Evolutionary conservation across 192 early-diverging fungal genomes (phyloP).

Genomic region (Coemansia sp.): DNA sequence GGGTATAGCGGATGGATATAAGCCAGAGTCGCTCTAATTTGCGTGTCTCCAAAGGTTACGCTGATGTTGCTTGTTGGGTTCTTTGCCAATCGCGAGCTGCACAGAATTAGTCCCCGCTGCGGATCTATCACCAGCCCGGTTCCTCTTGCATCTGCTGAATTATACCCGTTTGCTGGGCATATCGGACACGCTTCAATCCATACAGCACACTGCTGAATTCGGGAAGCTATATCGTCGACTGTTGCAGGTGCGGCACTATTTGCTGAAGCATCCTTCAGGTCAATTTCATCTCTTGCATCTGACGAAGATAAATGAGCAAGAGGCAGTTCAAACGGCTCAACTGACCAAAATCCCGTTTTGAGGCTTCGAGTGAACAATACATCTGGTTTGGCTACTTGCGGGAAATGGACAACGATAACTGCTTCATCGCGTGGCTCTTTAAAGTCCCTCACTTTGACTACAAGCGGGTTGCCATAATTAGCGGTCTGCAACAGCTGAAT

Average conservation of each 20-base stretch:
- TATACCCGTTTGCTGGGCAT: conserved; percentile 21
- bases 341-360: conserved; percentile 36
- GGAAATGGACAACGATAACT: conserved; percentile 65
- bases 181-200: conserved; percentile 8
- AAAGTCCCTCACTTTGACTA: conserved; percentile 21
- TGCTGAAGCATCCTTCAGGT: too few relatives aligned
- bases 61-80: conserved; percentile 75
- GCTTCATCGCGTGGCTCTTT: conserved; percentile 57
- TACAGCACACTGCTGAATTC: conserved; percentile 15
- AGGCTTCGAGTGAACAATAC: conserved; percentile 26
- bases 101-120: conserved; percentile 72
- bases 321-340: conserved; percentile 6
- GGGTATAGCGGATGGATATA: conserved; percentile 76
- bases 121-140: conserved; percentile 67
- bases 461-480: conserved; percentile 13
- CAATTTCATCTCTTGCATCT: too few relatives aligned
- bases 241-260: not conserved
- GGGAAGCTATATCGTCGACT: not conserved
- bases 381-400: conserved; percentile 2
- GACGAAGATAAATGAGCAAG: too few relatives aligned
- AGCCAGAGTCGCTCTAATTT: conserved; percentile 71
- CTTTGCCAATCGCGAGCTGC: conserved; percentile 72
- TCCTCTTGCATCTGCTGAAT: conserved; percentile 52
- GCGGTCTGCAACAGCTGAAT: conserved; percentile 15
- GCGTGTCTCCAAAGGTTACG: conserved; percentile 79